Percentiles rank a stretch among this genome's conserved stretches.
Conservation (phyloP, 441 rosid species). For the Brassica balearica region DNA sequence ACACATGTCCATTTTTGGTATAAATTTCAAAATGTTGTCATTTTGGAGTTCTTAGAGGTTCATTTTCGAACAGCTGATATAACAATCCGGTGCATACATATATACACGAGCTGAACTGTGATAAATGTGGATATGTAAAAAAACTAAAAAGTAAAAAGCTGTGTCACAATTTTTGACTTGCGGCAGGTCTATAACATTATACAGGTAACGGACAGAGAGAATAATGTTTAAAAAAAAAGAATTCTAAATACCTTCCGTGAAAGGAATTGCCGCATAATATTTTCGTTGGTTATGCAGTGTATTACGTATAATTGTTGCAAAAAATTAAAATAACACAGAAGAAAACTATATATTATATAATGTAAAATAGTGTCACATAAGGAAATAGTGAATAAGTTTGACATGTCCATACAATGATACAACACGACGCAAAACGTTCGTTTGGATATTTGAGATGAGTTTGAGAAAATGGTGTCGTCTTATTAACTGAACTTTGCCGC, state of each 20-base stretch:
- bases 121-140: neutral
- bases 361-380: slow-evolving; percentile 22
- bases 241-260: neutral
- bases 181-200: neutral
- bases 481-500: slow-evolving; percentile 40
- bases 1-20: slow-evolving; percentile 24
- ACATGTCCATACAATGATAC: no score
- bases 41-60: slow-evolving; percentile 17
- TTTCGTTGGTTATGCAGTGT: neutral
- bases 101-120: neutral
- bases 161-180: neutral
- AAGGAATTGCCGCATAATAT: neutral
- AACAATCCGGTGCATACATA: neutral
- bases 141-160: neutral
- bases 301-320: neutral
- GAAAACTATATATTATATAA: neutral
- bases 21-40: slow-evolving; percentile 15
- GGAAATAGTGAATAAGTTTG: slow-evolving; percentile 11
- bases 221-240: neutral
- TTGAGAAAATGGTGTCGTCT: slow-evolving; percentile 41
- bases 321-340: neutral
- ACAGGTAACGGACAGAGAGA: neutral
- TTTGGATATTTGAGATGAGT: slow-evolving; percentile 10
- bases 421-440: no score
- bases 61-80: slow-evolving; percentile 2